Conservation (phyloP, 768 basidiomycete species). For the Suillus luteus region DNA sequence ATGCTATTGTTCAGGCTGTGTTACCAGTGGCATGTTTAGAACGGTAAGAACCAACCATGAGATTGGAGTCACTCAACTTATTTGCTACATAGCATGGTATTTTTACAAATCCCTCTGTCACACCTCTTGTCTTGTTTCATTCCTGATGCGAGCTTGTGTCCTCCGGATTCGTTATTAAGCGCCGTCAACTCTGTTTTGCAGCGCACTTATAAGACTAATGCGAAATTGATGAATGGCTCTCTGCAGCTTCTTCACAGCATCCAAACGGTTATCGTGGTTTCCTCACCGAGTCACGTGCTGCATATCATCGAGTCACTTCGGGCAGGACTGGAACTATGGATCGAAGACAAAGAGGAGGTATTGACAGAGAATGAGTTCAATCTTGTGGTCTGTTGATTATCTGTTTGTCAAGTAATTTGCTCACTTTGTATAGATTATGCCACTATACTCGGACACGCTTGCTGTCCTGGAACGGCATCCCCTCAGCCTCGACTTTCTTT, state of each 20-base stretch:
- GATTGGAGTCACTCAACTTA: not conserved
- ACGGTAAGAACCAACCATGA: not conserved
- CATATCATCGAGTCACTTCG: constrained; percentile 39
- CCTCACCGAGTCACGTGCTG: constrained; percentile 32
- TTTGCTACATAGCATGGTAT: not conserved
- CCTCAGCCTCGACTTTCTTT: constrained; percentile 43
- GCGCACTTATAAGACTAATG: constrained; percentile 34
- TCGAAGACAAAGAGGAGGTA: constrained; percentile 45
- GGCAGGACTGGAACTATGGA: constrained; percentile 50
- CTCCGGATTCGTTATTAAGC: constrained; percentile 26
- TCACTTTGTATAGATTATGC: constrained; percentile 24
- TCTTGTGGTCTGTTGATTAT: constrained; percentile 42
- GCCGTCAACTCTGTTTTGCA: constrained; percentile 34
- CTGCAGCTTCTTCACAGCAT: constrained; percentile 41
- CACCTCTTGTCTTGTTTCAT: constrained; percentile 17
- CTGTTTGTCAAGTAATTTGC: not conserved
- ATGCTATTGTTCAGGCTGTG: constrained; percentile 13
- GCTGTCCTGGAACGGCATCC: constrained; percentile 39
- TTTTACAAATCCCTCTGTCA: constrained; percentile 19
- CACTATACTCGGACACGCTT: constrained; percentile 50
- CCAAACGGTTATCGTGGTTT: constrained; percentile 35
- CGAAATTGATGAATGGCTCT: constrained; percentile 30
- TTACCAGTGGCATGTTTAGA: not conserved
- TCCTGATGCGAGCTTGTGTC: constrained; percentile 16
- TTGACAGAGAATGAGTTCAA: constrained; percentile 49